Base-by-base conservation (phyloP, 148 eudicot genomes). In the Cornus kousa region DNA sequence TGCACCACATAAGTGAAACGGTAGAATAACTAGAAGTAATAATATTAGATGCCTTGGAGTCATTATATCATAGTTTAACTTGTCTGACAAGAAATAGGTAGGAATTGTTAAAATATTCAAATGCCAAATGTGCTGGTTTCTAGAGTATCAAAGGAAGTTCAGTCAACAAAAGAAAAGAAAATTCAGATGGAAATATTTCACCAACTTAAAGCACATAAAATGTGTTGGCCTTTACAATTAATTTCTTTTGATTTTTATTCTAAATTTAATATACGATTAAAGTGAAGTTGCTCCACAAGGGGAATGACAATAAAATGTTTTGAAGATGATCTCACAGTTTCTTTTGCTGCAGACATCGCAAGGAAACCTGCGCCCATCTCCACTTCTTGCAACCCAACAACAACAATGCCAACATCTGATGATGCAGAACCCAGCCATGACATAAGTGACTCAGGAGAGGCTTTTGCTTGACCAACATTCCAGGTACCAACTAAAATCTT, bases 311-410 rank as follows among this genome's bases (percentile, higher is more conserved):
- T 1, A 57, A 57, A 19, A 4, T 57, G 66, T 17, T 62, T 57
- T 59, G 9, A 19, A 22, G 66, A 77, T 55, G 55, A 74, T 37
- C 93, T 91, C 86, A 97, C 99, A 72, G 97, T 91, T 85, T 97
- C 99, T 94, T 97, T 97, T 3, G 99, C 99, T 40, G 98, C 99
- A n/a, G 99, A 97, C 98, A 97, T 92, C 9, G 99, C 99, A 79
- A 97, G 93, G 81, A 97, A 97, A 28, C 99, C 99, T 16, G 99
- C 99, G 7, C 99, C 99, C 99, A 97, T 97, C 78, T 97, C 99
- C 77, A 97, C 99, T 86, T 97, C 99, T 86, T 97, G 99, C 89
- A 92, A 87, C 68, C 99, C 99, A 73, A 97, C 91, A 68, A 97
- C 98, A 66, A 97, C 85, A 55, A 97, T 92, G 43, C 93, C 94